phyloP scores from a whole-genome alignment of 2,329 filamentous ascomycete genomes.

The Mollisiaceae sp. region DNA sequence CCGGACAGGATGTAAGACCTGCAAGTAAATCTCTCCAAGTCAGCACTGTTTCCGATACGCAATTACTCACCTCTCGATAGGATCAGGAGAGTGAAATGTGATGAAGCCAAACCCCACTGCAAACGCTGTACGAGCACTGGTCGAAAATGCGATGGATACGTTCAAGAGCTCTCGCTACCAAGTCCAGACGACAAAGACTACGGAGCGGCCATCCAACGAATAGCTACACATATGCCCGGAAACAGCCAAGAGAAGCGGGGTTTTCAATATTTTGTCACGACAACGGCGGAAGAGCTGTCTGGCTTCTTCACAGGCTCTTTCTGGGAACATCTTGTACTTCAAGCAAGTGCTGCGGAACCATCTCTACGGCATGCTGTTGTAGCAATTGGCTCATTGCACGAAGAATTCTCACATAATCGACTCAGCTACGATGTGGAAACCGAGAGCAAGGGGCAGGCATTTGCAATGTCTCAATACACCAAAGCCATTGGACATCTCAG shows the following conservation, averaged over 20 bases:
- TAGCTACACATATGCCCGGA: slow-evolving; percentile 32
- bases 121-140: slow-evolving; percentile 35
- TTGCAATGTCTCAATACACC: slow-evolving; percentile 40
- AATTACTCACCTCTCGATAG: slow-evolving; percentile 21
- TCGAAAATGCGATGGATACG: slow-evolving; percentile 37
- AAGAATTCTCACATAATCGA: slow-evolving; percentile 35
- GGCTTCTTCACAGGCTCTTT: slow-evolving; percentile 38
- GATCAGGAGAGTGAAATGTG: slow-evolving; percentile 38
- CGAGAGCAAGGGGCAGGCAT: slow-evolving; percentile 25
- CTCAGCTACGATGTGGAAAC: slow-evolving; percentile 17
- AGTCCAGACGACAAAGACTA: slow-evolving; percentile 14
- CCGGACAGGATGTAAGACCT: slow-evolving; percentile 35
- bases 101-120: slow-evolving; percentile 36
- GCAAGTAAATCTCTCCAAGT: slow-evolving; percentile 32
- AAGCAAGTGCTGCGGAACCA: slow-evolving; percentile 35
- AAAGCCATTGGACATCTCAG: slow-evolving; percentile 39
- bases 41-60: background rate
- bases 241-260: slow-evolving; percentile 35
- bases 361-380: slow-evolving; percentile 40
- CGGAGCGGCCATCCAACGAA: slow-evolving; percentile 25
- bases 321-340: slow-evolving; percentile 39
- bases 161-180: slow-evolving; percentile 12
- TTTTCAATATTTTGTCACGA: slow-evolving; percentile 37
- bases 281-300: slow-evolving; percentile 36
- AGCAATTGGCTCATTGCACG: slow-evolving; percentile 39